Percentiles rank a stretch among this genome's conserved stretches.
These are phyloP conservation scores for Diutina pseudorugosa DNA, from an alignment of 1,139 yeast genomes.

Conservation along the genomic window DNA sequence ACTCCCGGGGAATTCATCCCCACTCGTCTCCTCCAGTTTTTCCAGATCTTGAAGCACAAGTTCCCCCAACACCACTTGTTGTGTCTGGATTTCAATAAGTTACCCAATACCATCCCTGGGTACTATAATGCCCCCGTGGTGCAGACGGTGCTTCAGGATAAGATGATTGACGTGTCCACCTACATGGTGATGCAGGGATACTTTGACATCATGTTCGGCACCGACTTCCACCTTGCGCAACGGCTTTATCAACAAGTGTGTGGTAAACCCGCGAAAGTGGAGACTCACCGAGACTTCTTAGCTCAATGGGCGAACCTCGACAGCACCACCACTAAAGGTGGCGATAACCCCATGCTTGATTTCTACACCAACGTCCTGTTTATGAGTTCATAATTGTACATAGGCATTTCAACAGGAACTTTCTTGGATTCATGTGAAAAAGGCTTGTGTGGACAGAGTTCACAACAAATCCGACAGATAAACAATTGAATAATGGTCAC, in stretches of 20 bases:
- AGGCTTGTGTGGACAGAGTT: background rate
- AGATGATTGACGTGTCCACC: conserved; percentile 58
- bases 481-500: too few relatives aligned
- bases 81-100: conserved; percentile 59
- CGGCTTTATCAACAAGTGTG: conserved; percentile 54
- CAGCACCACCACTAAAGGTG: conserved; percentile 57
- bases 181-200: conserved; percentile 78
- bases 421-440: too few relatives aligned
- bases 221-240: conserved; percentile 55
- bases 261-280: conserved; percentile 45
- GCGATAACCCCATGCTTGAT: conserved; percentile 83
- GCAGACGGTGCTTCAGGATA: conserved; percentile 59
- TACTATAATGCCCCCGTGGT: conserved; percentile 69
- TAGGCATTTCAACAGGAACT: background rate
- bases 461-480: too few relatives aligned
- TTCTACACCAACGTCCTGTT: conserved; percentile 72
- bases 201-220: conserved; percentile 81
- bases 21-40: conserved; percentile 56
- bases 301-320: conserved; percentile 62
- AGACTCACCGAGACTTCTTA: conserved; percentile 54
- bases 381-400: conserved; percentile 24
- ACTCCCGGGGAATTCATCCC: conserved; percentile 76
- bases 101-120: conserved; percentile 53
- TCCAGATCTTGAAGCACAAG: conserved; percentile 46
- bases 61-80: conserved; percentile 71